phyloP scores from a whole-genome alignment of 768 basidiomycete genomes.

The Amanita exitialis region DNA sequence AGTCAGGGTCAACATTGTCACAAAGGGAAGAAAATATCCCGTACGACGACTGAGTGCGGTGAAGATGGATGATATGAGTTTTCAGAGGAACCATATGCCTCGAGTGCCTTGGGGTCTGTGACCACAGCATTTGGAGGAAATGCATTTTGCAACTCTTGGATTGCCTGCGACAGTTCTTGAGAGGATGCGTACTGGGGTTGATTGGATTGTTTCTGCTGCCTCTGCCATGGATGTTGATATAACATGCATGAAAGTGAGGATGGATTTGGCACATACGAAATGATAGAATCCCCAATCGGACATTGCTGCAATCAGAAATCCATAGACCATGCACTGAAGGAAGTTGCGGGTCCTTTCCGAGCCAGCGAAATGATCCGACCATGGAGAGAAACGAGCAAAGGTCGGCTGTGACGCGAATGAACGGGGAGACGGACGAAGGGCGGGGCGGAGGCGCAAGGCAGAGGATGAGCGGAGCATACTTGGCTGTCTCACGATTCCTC shows the following conservation, averaged over 20 bases:
- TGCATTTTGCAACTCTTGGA: constrained; percentile 35
- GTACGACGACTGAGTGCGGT: constrained; percentile 42
- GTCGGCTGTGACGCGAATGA: constrained; percentile 1
- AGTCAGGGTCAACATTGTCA: not conserved
- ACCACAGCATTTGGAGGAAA: constrained; percentile 40
- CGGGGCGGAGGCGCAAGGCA: not conserved
- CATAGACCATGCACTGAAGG: constrained; percentile 27
- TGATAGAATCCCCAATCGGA: constrained; percentile 18
- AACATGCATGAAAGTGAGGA: not conserved
- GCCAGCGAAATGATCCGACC: constrained; percentile 28
- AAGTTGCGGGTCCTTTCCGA: constrained; percentile 20
- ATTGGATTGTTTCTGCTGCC: constrained; percentile 4
- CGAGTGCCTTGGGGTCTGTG: constrained; percentile 40
- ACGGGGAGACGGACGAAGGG: not conserved
- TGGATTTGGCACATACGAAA: constrained; percentile 13
- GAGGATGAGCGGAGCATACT: not conserved
- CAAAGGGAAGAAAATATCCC: constrained; percentile 7
- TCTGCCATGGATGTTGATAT: constrained; percentile 2
- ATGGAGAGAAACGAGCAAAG: constrained; percentile 25
- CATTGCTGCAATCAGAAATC: constrained; percentile 22
- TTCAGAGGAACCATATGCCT: constrained; percentile 54
- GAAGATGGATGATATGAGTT: constrained; percentile 58
- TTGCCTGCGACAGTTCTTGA: constrained; percentile 38
- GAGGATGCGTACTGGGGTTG: constrained; percentile 31
- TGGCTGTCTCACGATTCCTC: not conserved